Evolutionary conservation across 306 rosid species (phyloP).

Genomic region (Prinsepia uniflora): DNA sequence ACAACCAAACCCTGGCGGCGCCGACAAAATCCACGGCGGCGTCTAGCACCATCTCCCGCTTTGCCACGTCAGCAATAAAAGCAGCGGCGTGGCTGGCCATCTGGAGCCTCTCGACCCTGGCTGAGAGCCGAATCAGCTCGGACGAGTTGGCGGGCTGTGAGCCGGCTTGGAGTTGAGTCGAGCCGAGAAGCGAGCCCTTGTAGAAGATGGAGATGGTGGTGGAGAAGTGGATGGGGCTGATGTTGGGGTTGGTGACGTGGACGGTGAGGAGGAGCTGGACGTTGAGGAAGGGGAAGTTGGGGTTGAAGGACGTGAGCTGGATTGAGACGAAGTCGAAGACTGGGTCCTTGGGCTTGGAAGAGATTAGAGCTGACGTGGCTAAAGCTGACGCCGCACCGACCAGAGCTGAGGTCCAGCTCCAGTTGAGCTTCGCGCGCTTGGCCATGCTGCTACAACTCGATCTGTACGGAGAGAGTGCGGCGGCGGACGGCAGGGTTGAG

Average conservation of each 20-base stretch:
- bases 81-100: slow-evolving; percentile 55
- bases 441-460: too few species aligned
- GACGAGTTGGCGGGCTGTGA: slow-evolving; percentile 66
- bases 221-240: slow-evolving; percentile 59
- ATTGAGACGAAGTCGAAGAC: slow-evolving; percentile 69
- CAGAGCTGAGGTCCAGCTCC: slow-evolving; percentile 69
- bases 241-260: slow-evolving; percentile 85
- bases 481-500: too few species aligned
- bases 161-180: slow-evolving; percentile 67
- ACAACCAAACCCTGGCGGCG: slow-evolving; percentile 62
- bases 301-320: slow-evolving; percentile 61
- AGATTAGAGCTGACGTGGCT: slow-evolving; percentile 47
- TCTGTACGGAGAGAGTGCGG: too few species aligned
- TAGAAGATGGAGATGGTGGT: slow-evolving; percentile 37
- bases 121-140: slow-evolving; percentile 65
- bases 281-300: slow-evolving; percentile 56
- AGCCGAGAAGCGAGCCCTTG: slow-evolving; percentile 53
- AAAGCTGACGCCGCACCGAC: slow-evolving; percentile 72
- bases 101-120: slow-evolving; percentile 50
- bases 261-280: slow-evolving; percentile 64
- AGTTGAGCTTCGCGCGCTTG: slow-evolving; percentile 40
- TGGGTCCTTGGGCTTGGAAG: slow-evolving; percentile 79
- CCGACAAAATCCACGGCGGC: slow-evolving; percentile 66
- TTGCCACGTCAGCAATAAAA: slow-evolving; percentile 52
- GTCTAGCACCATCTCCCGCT: slow-evolving; percentile 67